Evolutionary conservation across 202 grass and related monocot species (phyloP), one percentile per base, ranked within the genome.

Genomic region (Setaria viridis): DNA sequence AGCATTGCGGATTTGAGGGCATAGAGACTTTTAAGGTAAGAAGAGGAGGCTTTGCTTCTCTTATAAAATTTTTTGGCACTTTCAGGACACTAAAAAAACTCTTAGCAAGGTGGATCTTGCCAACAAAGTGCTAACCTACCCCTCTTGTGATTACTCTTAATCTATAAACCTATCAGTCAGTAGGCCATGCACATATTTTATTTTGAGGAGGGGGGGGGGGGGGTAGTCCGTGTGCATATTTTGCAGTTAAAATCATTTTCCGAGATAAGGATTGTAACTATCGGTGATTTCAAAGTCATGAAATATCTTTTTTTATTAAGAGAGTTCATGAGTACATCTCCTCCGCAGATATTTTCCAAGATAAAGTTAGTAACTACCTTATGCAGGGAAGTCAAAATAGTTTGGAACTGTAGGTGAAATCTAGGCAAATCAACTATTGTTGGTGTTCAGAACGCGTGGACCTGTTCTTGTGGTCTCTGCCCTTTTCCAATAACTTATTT

Each of bases 11-110:
- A 79, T 45, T 87, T 81, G 67, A 1, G 21, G 65, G 74, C 62
- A 15, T 54, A 71, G 60, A 79, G 53, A 56, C 85, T 90, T 90
- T 84, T 39, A 87, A 80, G 75, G 45, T 56, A 87, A 87, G 89
- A 62, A 69, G 72, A 62, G 34, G 55, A 84, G 54, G 69, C 76
- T 87, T 90, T 90, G 74, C 84, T 83, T 87, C 80, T 80, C 49
- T 60, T 68, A 67, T 74, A 51, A 45, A 80, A 37, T 8, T 16
- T 51, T 30, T 6, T 70, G 9, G 43, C 16, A 45, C 75, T 87
- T 84, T 86, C 69, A 87, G 50, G 75, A 32, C 54, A 76, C 62
- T 76, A 56, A 87, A 77, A 78, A 70, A 41, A 15, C 2, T 4
- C 29, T 29, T 53, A 16, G 19, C 57, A 62, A 74, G 57, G 3